Conservation (phyloP, 352 stramenopile genomes). For the Phytophthora colocasiae region DNA sequence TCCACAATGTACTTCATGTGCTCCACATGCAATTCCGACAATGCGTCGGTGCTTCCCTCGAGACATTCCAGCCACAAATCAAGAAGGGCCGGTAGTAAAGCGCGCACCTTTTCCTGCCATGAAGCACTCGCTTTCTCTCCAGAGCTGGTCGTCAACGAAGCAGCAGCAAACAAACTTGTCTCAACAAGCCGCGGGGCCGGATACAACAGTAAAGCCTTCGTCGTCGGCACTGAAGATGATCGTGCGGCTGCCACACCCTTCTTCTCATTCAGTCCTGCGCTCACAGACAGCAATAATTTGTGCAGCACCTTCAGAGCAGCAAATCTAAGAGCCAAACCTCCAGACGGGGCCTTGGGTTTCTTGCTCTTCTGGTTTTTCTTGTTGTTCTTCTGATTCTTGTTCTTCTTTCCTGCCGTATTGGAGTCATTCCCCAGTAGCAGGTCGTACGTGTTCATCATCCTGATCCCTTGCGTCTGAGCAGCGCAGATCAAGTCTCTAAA, state of each 20-base stretch:
- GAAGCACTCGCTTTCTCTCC: constrained; percentile 42
- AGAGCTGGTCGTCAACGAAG: constrained; percentile 20
- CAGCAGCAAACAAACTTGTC: constrained; percentile 36
- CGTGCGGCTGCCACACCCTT: constrained; percentile 1
- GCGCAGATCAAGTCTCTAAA: constrained; percentile 76
- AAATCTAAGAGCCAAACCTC: constrained; percentile 64
- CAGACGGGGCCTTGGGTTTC: constrained; percentile 53
- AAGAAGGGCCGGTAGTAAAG: constrained; percentile 63
- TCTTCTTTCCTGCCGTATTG: constrained; percentile 18
- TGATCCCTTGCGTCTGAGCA: constrained; percentile 70
- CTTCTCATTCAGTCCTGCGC: constrained; percentile 10
- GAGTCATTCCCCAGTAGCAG: constrained; percentile 41
- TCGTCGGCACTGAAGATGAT: constrained; percentile 33
- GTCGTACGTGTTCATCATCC: constrained; percentile 85
- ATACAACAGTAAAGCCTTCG: constrained; percentile 66
- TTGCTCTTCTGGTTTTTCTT: constrained; percentile 45
- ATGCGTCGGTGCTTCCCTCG: constrained; percentile 57
- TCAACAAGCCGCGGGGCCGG: constrained; percentile 42
- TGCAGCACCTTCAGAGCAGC: constrained; percentile 70
- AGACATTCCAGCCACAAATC: constrained; percentile 83
- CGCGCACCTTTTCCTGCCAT: constrained; percentile 76
- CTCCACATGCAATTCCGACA: constrained; percentile 71
- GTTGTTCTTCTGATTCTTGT: constrained; percentile 10
- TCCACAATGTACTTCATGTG: constrained; percentile 86
- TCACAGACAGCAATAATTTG: constrained; percentile 65